phyloP scores from a whole-genome alignment of 352 stramenopile species.

The Pythium pyrilobum region DNA sequence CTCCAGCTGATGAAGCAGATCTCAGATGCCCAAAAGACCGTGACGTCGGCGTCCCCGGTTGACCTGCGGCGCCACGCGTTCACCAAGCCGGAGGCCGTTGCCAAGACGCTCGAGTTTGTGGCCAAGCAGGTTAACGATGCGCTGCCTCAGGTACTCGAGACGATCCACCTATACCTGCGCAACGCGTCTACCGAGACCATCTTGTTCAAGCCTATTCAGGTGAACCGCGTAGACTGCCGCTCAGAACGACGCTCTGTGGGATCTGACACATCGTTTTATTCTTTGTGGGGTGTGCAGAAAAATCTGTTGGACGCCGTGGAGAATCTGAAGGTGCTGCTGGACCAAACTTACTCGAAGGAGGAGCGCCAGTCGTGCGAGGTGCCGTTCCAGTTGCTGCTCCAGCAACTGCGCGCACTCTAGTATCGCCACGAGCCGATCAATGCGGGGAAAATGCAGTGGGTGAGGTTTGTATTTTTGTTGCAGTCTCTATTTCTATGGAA shows the following conservation, averaged over 20 bases:
- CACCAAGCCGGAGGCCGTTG: conserved; percentile 31
- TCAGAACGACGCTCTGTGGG: not conserved
- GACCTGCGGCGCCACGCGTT: conserved; percentile 33
- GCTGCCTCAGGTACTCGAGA: conserved; percentile 40
- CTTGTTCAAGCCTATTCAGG: conserved; percentile 80
- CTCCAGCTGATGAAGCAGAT: conserved; percentile 66
- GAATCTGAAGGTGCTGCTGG: conserved; percentile 48
- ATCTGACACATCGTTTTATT: not conserved
- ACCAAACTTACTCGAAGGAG: conserved; percentile 48
- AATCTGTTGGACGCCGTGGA: conserved; percentile 65
- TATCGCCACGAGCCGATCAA: not conserved
- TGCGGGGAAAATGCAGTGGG: not conserved
- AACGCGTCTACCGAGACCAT: conserved; percentile 79
- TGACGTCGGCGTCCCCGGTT: not conserved
- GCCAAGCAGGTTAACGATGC: conserved; percentile 32
- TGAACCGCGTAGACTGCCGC: conserved; percentile 8
- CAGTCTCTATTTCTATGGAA: not conserved
- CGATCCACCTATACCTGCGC: conserved; percentile 70
- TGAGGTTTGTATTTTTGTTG: too few species aligned
- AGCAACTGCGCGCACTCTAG: conserved; percentile 45
- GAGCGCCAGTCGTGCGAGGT: conserved; percentile 41
- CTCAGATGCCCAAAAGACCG: conserved; percentile 29
- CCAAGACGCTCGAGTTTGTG: conserved; percentile 40
- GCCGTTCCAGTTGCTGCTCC: conserved; percentile 30
- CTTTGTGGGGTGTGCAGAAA: conserved; percentile 29